Conservation (phyloP, 2,329 filamentous ascomycete species). For the Sphaerulina musiva region DNA sequence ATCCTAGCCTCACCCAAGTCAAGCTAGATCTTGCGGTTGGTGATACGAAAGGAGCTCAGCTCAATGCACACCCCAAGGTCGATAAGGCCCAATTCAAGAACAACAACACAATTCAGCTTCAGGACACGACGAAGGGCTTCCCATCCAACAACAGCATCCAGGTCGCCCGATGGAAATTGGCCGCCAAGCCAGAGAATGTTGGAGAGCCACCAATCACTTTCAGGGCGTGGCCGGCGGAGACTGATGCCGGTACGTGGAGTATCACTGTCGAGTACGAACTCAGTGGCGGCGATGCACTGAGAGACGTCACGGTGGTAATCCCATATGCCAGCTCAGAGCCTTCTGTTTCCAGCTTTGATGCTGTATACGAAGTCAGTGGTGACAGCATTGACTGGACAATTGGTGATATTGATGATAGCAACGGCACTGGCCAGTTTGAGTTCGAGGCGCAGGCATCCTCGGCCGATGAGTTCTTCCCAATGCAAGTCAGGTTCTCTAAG, state of each 20-base stretch:
- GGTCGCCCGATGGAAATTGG: constrained; percentile 85
- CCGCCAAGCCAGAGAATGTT: constrained; percentile 71
- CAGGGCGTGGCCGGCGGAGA: constrained; percentile 95
- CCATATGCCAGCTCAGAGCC: constrained; percentile 83
- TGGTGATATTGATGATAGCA: constrained; percentile 75
- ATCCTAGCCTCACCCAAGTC: constrained; percentile 83
- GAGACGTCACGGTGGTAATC: constrained; percentile 80
- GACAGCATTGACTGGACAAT: constrained; percentile 93
- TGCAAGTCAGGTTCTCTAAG: constrained; percentile 86
- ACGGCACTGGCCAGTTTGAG: constrained; percentile 81
- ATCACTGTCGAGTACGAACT: constrained; percentile 95
- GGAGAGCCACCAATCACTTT: constrained; percentile 87
- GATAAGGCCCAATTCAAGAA: constrained; percentile 81
- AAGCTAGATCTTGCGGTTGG: constrained; percentile 74
- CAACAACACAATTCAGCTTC: constrained; percentile 79
- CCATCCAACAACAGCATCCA: constrained; percentile 90
- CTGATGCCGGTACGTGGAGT: constrained; percentile 70
- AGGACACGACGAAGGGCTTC: constrained; percentile 80
- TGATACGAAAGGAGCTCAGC: constrained; percentile 76
- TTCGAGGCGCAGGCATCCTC: constrained; percentile 85
- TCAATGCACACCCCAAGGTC: constrained; percentile 94
- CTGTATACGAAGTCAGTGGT: constrained; percentile 85
- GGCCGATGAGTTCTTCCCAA: constrained; percentile 96
- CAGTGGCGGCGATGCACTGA: constrained; percentile 68
- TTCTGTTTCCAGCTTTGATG: constrained; percentile 84